Conservation (phyloP, 331 rosid genomes). For the Arachis monticola region DNA sequence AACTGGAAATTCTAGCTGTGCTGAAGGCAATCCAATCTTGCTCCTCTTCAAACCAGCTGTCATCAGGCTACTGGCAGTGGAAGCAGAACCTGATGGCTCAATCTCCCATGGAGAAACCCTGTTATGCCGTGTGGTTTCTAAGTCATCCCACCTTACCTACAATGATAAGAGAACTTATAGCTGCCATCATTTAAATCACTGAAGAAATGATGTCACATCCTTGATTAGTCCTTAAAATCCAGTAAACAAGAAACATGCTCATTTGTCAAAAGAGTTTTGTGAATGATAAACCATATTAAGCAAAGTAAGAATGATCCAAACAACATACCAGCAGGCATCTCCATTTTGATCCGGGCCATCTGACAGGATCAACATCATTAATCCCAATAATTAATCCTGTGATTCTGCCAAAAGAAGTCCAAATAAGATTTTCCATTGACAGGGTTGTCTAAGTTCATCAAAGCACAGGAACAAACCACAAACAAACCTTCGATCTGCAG, state of each 20-base stretch:
- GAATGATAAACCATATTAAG: neutral
- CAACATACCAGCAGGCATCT: constrained; percentile 56
- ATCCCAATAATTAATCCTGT: constrained; percentile 78
- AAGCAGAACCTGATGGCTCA: constrained; percentile 71
- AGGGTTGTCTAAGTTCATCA: constrained; percentile 13
- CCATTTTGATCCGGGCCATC: constrained; percentile 98
- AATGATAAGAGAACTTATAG: constrained; percentile 25
- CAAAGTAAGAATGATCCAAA: neutral
- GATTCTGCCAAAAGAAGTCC: constrained; percentile 54
- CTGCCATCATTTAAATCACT: constrained; percentile 9
- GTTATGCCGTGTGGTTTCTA: constrained; percentile 65
- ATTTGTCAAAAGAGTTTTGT: no score
- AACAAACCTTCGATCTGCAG: constrained; percentile 81
- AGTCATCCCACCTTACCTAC: constrained; percentile 97
- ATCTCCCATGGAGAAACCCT: constrained; percentile 99
- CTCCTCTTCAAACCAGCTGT: constrained; percentile 83
- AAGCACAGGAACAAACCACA: constrained; percentile 7
- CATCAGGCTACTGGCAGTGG: constrained; percentile 56
- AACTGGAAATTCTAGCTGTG: constrained; percentile 71
- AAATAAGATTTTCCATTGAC: constrained; percentile 12
- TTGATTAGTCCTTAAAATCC: no score
- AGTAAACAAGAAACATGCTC: no score
- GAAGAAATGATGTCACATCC: neutral
- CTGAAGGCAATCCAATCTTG: constrained; percentile 62
- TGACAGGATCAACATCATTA: constrained; percentile 71